A percentile compares a stretch with the other conserved stretches of the same genome.
Evolutionary conservation across 345 rosid species (phyloP).

Genomic region (Anacardium occidentale): DNA sequence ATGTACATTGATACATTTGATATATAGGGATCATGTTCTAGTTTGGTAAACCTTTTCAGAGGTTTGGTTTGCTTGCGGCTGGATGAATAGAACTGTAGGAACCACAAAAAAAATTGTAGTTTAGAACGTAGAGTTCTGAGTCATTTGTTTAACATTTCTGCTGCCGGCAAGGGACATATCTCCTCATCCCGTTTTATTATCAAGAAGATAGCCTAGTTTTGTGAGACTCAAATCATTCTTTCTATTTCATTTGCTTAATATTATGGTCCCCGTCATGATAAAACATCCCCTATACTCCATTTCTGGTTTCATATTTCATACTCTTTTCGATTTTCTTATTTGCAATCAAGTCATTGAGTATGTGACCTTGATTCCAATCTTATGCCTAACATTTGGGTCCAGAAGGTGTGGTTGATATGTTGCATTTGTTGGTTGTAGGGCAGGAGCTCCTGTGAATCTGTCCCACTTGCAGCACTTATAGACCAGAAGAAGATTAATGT

Average conservation of each 20-base stretch:
- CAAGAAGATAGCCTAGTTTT: conserved; percentile 25
- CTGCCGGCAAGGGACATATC: conserved; percentile 22
- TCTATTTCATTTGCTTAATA: conserved; percentile 16
- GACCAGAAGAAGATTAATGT: conserved; percentile 14
- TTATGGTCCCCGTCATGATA: conserved; percentile 23
- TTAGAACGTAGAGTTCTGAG: background rate
- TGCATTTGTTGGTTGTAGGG: conserved; percentile 21
- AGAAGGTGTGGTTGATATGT: conserved; percentile 16
- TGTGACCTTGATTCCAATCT: conserved; percentile 21
- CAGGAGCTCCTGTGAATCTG: conserved; percentile 9
- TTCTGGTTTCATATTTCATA: conserved; percentile 20
- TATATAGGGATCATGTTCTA: background rate
- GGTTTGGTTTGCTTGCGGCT: background rate
- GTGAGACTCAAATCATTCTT: conserved; percentile 28
- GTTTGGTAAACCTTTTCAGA: background rate
- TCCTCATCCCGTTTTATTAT: conserved; percentile 25
- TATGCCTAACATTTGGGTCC: conserved; percentile 30
- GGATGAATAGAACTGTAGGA: background rate
- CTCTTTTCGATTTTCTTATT: conserved; percentile 22
- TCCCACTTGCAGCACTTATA: conserved; percentile 21
- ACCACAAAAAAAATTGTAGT: background rate
- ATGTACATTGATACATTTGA: background rate
- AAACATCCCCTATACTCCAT: conserved; percentile 27
- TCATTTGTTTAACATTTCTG: conserved; percentile 12
- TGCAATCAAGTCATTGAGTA: conserved; percentile 29